These are phyloP conservation scores for Aspergillus aculeatinus DNA, from an alignment of 2,329 filamentous ascomycete species.

Conservation along the genomic window DNA sequence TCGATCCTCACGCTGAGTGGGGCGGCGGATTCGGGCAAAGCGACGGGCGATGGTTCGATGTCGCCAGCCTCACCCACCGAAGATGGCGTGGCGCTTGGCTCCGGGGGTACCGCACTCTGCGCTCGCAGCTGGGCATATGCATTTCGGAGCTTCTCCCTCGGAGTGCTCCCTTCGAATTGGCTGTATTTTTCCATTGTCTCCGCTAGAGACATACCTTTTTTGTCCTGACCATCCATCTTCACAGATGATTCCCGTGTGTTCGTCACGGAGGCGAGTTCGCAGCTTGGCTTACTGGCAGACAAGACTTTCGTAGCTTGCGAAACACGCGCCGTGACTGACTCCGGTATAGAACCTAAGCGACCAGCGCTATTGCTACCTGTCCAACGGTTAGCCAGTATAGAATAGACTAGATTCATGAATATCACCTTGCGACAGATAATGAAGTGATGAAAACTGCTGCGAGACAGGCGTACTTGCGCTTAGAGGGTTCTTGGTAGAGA, in stretches of 20 bases:
- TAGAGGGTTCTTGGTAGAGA: neutral
- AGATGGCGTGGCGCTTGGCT: conserved; percentile 42
- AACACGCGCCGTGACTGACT: conserved; percentile 6
- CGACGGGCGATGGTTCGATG: conserved; percentile 35
- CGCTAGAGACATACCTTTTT: conserved; percentile 18
- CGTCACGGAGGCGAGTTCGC: neutral
- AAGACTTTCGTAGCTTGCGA: neutral
- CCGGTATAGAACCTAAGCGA: conserved; percentile 5
- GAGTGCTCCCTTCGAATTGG: conserved; percentile 30
- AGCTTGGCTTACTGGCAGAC: neutral
- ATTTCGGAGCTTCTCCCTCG: conserved; percentile 33
- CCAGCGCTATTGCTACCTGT: neutral
- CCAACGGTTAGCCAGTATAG: neutral
- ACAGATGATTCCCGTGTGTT: neutral
- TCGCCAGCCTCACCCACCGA: conserved; percentile 42
- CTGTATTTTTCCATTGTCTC: conserved; percentile 28
- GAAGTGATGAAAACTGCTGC: neutral
- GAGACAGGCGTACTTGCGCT: conserved; percentile 8
- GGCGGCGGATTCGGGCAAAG: conserved; percentile 30
- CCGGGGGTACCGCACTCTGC: conserved; percentile 19
- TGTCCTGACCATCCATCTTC: conserved; percentile 24
- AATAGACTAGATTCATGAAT: neutral
- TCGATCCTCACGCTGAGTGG: conserved; percentile 41
- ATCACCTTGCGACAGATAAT: neutral
- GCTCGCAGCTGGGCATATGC: conserved; percentile 30